phyloP scores from a whole-genome alignment of 164 flowering plant genomes.

The Litsea cubeba region DNA sequence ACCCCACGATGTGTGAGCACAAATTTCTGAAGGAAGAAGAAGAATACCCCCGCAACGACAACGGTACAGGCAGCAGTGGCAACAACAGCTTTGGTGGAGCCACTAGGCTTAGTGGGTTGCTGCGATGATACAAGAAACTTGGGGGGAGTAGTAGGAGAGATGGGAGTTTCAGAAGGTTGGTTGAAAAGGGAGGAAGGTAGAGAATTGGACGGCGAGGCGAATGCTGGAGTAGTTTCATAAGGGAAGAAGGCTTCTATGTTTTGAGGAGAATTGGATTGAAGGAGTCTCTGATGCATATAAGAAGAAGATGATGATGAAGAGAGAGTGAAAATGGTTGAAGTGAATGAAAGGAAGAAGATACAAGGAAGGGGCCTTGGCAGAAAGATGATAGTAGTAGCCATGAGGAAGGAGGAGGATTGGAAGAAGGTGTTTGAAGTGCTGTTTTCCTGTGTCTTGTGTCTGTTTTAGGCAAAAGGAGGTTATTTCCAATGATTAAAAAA shows the following conservation, averaged over 20 bases:
- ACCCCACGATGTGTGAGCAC: neutral
- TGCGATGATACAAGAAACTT: neutral
- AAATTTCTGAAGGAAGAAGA: slow-evolving; percentile 39
- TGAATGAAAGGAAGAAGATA: slow-evolving; percentile 8
- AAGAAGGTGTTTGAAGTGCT: neutral
- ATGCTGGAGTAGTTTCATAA: neutral
- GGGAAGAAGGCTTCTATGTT: slow-evolving; percentile 45
- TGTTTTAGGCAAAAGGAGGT: neutral
- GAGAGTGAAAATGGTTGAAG: slow-evolving; percentile 15
- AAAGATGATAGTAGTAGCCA: too few relatives aligned
- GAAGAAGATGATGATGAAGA: slow-evolving; percentile 3
- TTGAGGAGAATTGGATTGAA: slow-evolving; percentile 33
- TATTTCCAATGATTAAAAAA: neutral
- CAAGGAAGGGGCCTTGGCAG: too few relatives aligned
- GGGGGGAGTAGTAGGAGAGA: slow-evolving; percentile 11
- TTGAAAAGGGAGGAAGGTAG: slow-evolving; percentile 2
- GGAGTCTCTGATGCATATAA: slow-evolving; percentile 1
- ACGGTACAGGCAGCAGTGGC: slow-evolving; percentile 65
- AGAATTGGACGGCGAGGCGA: slow-evolving; percentile 5
- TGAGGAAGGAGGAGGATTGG: neutral
- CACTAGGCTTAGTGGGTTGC: slow-evolving; percentile 13
- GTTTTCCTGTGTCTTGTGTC: slow-evolving; percentile 1
- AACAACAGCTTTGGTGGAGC: slow-evolving; percentile 40
- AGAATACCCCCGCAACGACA: slow-evolving; percentile 41
- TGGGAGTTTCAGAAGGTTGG: neutral